Base-by-base conservation (phyloP, 2,329 filamentous ascomycete species). In the Pseudofabraea citricarpa region DNA sequence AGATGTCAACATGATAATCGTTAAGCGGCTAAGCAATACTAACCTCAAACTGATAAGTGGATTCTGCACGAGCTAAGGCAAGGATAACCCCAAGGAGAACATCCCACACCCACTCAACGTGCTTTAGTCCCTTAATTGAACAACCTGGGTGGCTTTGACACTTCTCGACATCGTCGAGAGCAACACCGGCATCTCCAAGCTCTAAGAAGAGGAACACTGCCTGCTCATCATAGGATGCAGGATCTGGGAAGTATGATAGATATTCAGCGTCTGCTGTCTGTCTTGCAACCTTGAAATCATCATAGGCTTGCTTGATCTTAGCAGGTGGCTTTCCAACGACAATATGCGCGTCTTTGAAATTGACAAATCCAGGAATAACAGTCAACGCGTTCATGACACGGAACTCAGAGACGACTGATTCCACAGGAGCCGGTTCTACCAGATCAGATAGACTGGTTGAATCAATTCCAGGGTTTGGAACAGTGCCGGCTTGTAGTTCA, bases 341-440 rank as follows among this genome's bases (percentile, higher is more conserved):
- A 22, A 83, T 62, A 45, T 82, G 81, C 6, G 75, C 69, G 56
- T 81, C 78, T 59, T 83, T 84, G 65, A 83, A 83, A 15, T 79
- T 69, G 23, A 83, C 78, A 47, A 83, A 84, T 0, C 80, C 80
- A 0, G 79, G 79, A 10, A 83, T 74, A 47, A 80, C 78, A 15
- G 79, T 77, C 15, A 84, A 64, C 65, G 74, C 76, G 56, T 84
- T 79, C 2, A 80, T 83, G 36, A 84, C 82, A 38, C 71, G 68
- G 18, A 84, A 65, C 55, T 84, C 80, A 19, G 77, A 77, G 3
- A 71, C 63, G 22, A 83, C 65, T 53, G 31, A 45, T 4, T 46
- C 26, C 4, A 46, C 21, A 8, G 56, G 58, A 1, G 42, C 36
- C 10, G 47, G 45, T 18, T 60, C 54, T 31, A 15, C 27, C 27